phyloP scores from a whole-genome alignment of 2,329 filamentous ascomycete species.

The Xylaria sp. region DNA sequence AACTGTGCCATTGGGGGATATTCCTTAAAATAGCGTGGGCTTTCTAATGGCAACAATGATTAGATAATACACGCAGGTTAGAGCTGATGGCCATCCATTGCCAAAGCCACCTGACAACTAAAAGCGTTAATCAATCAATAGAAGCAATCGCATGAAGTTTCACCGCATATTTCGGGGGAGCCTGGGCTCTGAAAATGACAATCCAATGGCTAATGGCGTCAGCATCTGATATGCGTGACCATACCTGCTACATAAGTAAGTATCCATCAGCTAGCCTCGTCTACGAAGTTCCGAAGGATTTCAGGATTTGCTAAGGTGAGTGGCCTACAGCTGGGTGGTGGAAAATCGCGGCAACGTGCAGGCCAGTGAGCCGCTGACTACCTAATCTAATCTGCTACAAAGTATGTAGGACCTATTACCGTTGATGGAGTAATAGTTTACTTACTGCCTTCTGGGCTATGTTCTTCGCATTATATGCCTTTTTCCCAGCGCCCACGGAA shows the following conservation, averaged over 20 bases:
- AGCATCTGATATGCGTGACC: background rate
- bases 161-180: background rate
- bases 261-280: background rate
- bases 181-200: background rate
- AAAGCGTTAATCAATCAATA: background rate
- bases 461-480: too few species aligned
- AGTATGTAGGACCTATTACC: too few species aligned
- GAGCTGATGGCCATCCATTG: background rate
- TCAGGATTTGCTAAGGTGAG: background rate
- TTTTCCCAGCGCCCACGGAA: too few species aligned
- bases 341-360: background rate
- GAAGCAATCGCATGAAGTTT: background rate
- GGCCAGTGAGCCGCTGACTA: background rate
- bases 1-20: background rate
- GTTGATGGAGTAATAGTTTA: too few species aligned
- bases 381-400: too few species aligned
- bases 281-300: background rate
- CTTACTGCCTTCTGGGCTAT: too few species aligned
- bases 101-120: background rate
- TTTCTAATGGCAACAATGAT: background rate
- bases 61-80: background rate
- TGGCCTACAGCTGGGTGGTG: too few species aligned
- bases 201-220: too few species aligned
- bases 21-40: background rate
- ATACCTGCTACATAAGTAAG: background rate